These are phyloP conservation scores for Kazachstania viticola DNA, from an alignment of 805 yeast genomes.

Conservation along the genomic window DNA sequence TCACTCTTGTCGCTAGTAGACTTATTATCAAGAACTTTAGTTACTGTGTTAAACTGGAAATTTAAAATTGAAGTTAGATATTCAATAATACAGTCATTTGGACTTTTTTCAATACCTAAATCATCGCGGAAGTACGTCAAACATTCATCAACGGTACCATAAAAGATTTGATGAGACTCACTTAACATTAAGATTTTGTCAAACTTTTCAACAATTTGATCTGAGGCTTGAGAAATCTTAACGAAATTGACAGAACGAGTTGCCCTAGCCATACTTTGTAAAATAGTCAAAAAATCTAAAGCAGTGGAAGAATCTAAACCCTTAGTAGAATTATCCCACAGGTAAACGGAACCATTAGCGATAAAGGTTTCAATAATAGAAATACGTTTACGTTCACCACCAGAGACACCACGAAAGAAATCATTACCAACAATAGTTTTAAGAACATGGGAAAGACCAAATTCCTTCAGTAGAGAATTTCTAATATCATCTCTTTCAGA, in stretches of 20 bases:
- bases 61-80: slow-evolving; percentile 49
- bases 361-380: slow-evolving; percentile 48
- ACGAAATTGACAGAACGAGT: slow-evolving; percentile 33
- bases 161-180: slow-evolving; percentile 38
- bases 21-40: neutral
- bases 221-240: slow-evolving; percentile 39
- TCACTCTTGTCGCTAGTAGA: neutral
- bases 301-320: slow-evolving; percentile 42
- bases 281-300: slow-evolving; percentile 33
- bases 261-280: slow-evolving; percentile 31
- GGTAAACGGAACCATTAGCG: slow-evolving; percentile 35
- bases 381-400: slow-evolving; percentile 58
- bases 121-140: slow-evolving; percentile 33
- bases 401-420: slow-evolving; percentile 51
- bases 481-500: slow-evolving; percentile 18
- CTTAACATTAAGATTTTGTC: slow-evolving; percentile 37
- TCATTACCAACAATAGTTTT: slow-evolving; percentile 54
- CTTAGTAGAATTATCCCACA: slow-evolving; percentile 45
- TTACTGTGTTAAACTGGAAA: slow-evolving; percentile 8
- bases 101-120: slow-evolving; percentile 43
- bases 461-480: slow-evolving; percentile 23
- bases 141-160: slow-evolving; percentile 33
- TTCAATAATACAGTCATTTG: slow-evolving; percentile 54
- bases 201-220: slow-evolving; percentile 36
- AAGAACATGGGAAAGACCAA: slow-evolving; percentile 41